Evolutionary conservation across 225 moss, liverwort and hornwort species (phyloP).

Genomic region (Physcomitrellopsis africana): DNA sequence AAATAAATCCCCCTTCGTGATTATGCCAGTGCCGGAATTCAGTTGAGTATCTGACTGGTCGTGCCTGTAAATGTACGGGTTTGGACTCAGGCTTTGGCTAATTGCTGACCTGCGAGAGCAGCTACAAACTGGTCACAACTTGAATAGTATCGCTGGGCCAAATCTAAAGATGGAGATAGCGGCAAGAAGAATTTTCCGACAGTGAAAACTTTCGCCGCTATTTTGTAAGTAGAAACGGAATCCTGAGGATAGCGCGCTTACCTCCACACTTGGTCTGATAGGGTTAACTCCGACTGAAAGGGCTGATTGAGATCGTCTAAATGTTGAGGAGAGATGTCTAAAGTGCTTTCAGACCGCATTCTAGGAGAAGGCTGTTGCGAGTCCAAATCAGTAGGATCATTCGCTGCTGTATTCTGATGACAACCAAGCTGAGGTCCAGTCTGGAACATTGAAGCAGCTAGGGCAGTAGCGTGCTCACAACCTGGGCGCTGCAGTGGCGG

Average conservation of each 20-base stretch:
- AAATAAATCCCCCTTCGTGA: conserved; percentile 3
- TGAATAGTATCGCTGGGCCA: background rate
- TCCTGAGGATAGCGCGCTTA: background rate
- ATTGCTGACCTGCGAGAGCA: conserved; percentile 22
- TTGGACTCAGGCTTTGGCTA: background rate
- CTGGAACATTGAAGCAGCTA: conserved; percentile 19
- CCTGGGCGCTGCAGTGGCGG: background rate
- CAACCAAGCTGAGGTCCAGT: background rate
- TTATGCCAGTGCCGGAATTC: background rate
- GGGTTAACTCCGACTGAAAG: background rate
- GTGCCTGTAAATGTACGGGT: conserved; percentile 7
- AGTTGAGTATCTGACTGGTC: conserved; percentile 10
- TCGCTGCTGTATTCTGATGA: background rate
- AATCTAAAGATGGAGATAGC: background rate
- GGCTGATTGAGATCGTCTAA: background rate
- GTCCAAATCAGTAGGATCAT: conserved; percentile 17
- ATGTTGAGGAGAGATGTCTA: background rate
- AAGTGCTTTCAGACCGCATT: background rate
- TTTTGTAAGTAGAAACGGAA: background rate
- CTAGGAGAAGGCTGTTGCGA: conserved; percentile 17
- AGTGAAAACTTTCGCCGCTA: no score
- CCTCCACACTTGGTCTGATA: conserved; percentile 35
- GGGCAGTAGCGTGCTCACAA: conserved; percentile 13
- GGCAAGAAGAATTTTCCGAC: no score
- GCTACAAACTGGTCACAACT: background rate